Percentiles rank a stretch among this genome's conserved stretches.
Conservation (phyloP, 73 alveolate species). For the Tetrahymena elliotti region DNA sequence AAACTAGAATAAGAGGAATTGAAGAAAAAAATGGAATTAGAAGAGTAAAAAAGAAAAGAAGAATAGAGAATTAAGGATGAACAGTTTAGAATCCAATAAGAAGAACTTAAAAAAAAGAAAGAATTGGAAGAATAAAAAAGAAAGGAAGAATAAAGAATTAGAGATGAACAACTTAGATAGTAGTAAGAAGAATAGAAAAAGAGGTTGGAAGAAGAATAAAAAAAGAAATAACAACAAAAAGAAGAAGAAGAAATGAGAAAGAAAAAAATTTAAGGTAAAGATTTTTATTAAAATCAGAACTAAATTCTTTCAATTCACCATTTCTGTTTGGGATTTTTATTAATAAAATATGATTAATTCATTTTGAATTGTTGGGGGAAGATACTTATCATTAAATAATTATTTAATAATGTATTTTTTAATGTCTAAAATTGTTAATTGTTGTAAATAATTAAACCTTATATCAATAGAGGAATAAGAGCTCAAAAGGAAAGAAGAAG, state of each 20-base stretch:
- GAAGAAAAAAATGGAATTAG: background rate
- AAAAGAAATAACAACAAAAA: background rate
- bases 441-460: no score
- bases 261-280: background rate
- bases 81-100: background rate
- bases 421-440: no score
- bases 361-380: no score
- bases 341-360: no score
- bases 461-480: background rate
- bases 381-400: no score
- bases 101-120: background rate
- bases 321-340: no score
- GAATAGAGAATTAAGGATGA: background rate
- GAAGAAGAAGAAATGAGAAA: background rate
- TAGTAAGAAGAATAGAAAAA: background rate
- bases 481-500: background rate
- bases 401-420: no score
- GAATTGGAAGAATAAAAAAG: background rate
- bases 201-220: background rate
- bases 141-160: background rate
- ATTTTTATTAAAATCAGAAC: background rate
- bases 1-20: background rate
- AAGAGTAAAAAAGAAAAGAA: constrained; percentile 14
- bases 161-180: constrained; percentile 14
- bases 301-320: no score